Percentiles rank a stretch among this genome's conserved stretches.
Evolutionary conservation across 2,329 filamentous ascomycete genomes (phyloP).

Genomic region (Ceratocystis cubensis): DNA sequence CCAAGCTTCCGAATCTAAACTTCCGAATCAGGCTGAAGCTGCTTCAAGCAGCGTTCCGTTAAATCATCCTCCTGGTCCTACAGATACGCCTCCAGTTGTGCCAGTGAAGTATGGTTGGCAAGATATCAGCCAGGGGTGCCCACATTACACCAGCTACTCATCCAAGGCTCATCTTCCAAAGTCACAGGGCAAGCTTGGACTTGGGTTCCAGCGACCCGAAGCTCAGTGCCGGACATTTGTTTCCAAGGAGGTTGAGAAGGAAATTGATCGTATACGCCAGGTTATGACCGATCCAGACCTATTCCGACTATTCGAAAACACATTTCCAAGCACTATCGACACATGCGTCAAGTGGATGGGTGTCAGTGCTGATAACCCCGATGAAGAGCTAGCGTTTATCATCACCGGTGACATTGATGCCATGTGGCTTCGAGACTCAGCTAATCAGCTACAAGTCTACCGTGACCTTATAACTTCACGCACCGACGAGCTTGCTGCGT

Average conservation of each 20-base stretch:
- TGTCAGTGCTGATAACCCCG: slow-evolving; percentile 38
- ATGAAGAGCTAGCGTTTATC: slow-evolving; percentile 59
- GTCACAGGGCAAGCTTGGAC: slow-evolving; percentile 60
- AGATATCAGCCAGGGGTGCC: not conserved
- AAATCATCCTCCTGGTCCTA: not conserved
- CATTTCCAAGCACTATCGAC: slow-evolving; percentile 70
- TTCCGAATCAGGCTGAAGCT: not conserved
- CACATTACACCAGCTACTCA: slow-evolving; percentile 20
- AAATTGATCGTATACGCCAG: slow-evolving; percentile 28
- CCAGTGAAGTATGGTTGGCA: slow-evolving; percentile 14
- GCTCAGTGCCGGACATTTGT: slow-evolving; percentile 59
- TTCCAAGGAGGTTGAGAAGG: slow-evolving; percentile 19
- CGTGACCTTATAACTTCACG: slow-evolving; percentile 44
- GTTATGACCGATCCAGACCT: slow-evolving; percentile 47
- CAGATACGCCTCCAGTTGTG: not conserved
- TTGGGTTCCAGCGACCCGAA: slow-evolving; percentile 70
- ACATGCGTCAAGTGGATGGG: slow-evolving; percentile 70
- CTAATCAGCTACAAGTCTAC: slow-evolving; percentile 59
- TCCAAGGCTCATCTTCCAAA: slow-evolving; percentile 47
- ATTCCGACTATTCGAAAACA: slow-evolving; percentile 69
- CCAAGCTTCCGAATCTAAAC: not conserved
- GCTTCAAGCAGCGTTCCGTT: not conserved
- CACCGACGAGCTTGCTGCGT: slow-evolving; percentile 45
- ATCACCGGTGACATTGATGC: slow-evolving; percentile 78
- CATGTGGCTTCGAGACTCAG: slow-evolving; percentile 78